Evolutionary conservation across 345 rosid species (phyloP).

Genomic region (Lagerstroemia speciosa): DNA sequence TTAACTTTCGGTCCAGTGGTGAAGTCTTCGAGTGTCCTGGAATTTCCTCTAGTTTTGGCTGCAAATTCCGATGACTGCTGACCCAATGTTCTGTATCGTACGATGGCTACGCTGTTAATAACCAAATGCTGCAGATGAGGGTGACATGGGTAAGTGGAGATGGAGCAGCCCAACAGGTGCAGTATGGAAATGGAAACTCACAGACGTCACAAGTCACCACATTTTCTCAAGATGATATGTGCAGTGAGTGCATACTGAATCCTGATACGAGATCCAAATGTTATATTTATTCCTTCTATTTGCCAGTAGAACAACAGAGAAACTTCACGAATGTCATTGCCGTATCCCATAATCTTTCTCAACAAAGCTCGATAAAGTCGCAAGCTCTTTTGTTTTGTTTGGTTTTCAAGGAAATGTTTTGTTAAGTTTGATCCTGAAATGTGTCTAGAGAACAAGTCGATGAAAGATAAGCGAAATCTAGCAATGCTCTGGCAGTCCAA

Average conservation of each 20-base stretch:
- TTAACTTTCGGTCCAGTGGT: neutral
- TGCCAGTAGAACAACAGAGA: neutral
- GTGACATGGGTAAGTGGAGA: constrained; percentile 69
- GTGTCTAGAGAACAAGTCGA: neutral
- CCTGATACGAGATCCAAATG: neutral
- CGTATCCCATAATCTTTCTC: no score
- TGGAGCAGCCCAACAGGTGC: constrained; percentile 35
- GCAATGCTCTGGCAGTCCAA: no score
- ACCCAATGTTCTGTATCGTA: neutral
- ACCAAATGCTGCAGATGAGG: constrained; percentile 38
- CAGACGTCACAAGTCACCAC: constrained; percentile 35
- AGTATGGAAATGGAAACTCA: constrained; percentile 37
- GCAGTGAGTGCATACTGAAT: constrained; percentile 27
- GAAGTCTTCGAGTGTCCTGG: no score
- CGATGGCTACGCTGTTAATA: neutral
- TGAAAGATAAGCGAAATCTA: no score
- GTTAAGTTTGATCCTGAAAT: neutral
- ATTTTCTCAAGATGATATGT: constrained; percentile 49
- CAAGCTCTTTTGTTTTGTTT: no score
- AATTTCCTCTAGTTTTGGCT: no score
- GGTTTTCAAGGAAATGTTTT: neutral
- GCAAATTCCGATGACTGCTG: no score
- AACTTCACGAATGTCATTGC: neutral
- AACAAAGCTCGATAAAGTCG: no score
- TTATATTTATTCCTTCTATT: neutral